phyloP scores from a whole-genome alignment of 139 green algal species.

The Picochlorum sp. region DNA sequence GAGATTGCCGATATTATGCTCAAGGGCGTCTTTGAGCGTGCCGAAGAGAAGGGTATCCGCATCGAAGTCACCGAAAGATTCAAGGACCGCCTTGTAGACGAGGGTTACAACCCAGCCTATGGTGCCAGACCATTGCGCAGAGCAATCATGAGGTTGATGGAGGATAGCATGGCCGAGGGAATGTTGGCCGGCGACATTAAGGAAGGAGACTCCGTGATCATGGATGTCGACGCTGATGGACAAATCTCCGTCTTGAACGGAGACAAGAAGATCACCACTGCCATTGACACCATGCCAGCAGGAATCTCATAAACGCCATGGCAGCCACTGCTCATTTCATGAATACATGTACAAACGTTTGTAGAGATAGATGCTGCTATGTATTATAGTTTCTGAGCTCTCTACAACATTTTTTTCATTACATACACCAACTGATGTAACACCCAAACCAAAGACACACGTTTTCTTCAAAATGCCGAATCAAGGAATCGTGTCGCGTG shows the following conservation, averaged over 20 bases:
- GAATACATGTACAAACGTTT: neutral
- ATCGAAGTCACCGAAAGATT: constrained; percentile 80
- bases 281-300: constrained; percentile 56
- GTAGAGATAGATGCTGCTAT: constrained; percentile 1
- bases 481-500: no score
- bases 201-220: constrained; percentile 87
- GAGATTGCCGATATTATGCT: constrained; percentile 99
- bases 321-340: neutral
- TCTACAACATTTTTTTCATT: constrained; percentile 9
- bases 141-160: constrained; percentile 97
- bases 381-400: neutral
- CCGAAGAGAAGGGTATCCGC: constrained; percentile 93
- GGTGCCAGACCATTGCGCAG: constrained; percentile 93
- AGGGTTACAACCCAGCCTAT: constrained; percentile 98
- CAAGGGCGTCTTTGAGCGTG: constrained; percentile 81
- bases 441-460: no score
- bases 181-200: constrained; percentile 91
- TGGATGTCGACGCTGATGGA: constrained; percentile 87
- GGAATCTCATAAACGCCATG: constrained; percentile 60
- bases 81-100: constrained; percentile 85
- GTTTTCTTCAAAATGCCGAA: no score
- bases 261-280: constrained; percentile 80
- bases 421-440: no score
- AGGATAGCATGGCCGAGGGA: constrained; percentile 92
- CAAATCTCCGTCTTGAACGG: constrained; percentile 81